Percentiles rank a stretch among this genome's conserved stretches.
Conservation (phyloP, 2,329 filamentous ascomycete genomes). For the Phyllosticta citrichinensis region DNA sequence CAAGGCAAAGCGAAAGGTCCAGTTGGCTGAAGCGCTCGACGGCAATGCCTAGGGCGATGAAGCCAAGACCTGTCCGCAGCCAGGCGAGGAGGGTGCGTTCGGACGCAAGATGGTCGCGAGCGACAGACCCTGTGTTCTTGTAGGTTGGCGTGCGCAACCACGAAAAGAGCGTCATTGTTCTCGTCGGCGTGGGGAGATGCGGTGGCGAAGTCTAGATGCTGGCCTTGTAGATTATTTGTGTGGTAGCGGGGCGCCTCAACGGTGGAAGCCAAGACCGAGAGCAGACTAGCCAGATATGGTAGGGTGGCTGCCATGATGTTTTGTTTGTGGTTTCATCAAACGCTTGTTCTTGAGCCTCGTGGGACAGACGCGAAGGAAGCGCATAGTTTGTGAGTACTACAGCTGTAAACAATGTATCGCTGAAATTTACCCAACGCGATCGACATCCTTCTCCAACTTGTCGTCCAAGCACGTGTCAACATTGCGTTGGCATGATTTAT, state of each 20-base stretch:
- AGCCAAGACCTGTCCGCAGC: slow-evolving; percentile 43
- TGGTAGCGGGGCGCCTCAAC: background rate
- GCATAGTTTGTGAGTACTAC: background rate
- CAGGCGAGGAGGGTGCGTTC: slow-evolving; percentile 46
- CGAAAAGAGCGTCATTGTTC: slow-evolving; percentile 12
- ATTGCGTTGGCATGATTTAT: too few relatives aligned
- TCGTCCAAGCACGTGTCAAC: background rate
- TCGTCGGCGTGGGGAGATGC: slow-evolving; percentile 9
- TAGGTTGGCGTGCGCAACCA: slow-evolving; percentile 13
- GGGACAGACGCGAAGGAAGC: background rate
- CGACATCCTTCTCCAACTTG: background rate
- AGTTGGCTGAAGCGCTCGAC: slow-evolving; percentile 32
- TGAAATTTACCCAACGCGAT: background rate
- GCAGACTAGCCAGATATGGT: background rate
- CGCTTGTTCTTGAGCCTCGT: too few relatives aligned
- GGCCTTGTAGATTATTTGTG: background rate
- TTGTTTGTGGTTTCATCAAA: background rate
- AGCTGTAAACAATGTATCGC: background rate
- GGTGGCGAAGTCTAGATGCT: background rate
- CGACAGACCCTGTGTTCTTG: slow-evolving; percentile 40
- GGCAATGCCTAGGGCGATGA: slow-evolving; percentile 44
- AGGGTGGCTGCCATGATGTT: background rate
- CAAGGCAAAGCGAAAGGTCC: slow-evolving; percentile 25
- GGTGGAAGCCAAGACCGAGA: background rate
- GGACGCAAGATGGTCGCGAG: slow-evolving; percentile 44